Evolutionary conservation across 805 yeast species (phyloP), one percentile per base, ranked within the genome.

Genomic region (Yarrowia sp.): DNA sequence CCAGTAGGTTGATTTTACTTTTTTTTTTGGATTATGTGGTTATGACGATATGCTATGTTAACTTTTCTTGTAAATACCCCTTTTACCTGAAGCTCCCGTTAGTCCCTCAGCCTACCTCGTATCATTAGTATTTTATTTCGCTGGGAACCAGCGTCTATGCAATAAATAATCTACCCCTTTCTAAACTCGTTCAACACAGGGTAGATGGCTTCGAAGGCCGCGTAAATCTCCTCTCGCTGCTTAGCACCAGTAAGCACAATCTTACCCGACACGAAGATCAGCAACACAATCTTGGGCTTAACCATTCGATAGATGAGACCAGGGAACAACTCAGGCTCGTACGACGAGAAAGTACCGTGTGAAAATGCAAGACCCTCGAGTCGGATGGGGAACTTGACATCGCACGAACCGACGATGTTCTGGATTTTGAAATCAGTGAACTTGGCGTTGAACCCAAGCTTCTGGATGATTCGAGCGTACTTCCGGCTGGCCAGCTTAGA

Each of bases 231-330:
- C 76, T 95, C 98, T 77, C 99, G 88, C 78, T 95, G 98, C 77
- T 95, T 95, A 19, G 99, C 99, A 81, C 99, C 99, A 8, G 99
- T 95, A 71, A 95, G 81, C 62, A 95, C 99, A 78, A 95, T 95
- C 77, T 95, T 95, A 35, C 99, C 99, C 30, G 96, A 89, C 58
- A 95, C 99, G 76, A 95, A 95, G 71, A 95, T 92, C 78, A 95
- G 83, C 73, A 95, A 80, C 62, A 95, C 99, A 78, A 95, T 95
- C 77, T 95, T 95, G 17, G 99, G 99, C 76, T 93, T 93, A 71
- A 95, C 99, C 99, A 95, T 95, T 83, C 99, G 91, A 82, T 95
- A 95, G 79, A 95, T 95, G 71, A 95, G 83, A 73, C 99, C 99
- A 2, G 99, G 99, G 78, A 95, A 95, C 74, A 95, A 81, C 77